These are phyloP conservation scores for Heterobasidion occidentale DNA, from an alignment of 1,284 basidiomycete genomes.

Conservation along the genomic window DNA sequence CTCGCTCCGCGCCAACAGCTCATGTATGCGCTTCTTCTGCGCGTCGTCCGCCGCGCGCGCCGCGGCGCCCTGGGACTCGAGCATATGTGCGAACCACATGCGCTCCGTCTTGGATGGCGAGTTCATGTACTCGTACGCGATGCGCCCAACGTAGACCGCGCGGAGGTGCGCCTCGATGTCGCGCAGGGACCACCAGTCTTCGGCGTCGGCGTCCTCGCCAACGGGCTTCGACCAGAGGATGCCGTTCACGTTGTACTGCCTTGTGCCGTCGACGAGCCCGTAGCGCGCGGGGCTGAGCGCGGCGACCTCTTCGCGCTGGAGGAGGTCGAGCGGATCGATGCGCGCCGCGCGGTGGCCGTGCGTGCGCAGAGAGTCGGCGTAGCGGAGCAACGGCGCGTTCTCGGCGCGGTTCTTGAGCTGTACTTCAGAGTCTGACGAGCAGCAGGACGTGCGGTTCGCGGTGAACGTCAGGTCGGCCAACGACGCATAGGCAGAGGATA, in stretches of 20 bases:
- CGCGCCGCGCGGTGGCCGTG: conserved; percentile 76
- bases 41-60: conserved; percentile 15
- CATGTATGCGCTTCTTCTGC: conserved; percentile 53
- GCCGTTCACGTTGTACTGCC: conserved; percentile 68
- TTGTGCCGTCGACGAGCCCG: conserved; percentile 48
- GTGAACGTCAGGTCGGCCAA: neutral
- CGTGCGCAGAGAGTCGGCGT: conserved; percentile 78
- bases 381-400: conserved; percentile 78
- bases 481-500: conserved; percentile 9
- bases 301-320: conserved; percentile 77
- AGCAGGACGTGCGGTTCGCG: neutral
- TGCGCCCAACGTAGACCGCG: conserved; percentile 69
- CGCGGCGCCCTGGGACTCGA: conserved; percentile 37
- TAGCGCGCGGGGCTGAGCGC: conserved; percentile 78
- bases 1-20: conserved; percentile 68
- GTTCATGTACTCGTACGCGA: conserved; percentile 90
- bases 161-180: conserved; percentile 68
- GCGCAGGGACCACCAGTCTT: conserved; percentile 61
- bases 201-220: conserved; percentile 31
- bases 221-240: conserved; percentile 67
- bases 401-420: conserved; percentile 70
- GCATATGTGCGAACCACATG: conserved; percentile 78
- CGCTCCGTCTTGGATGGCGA: conserved; percentile 74
- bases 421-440: conserved; percentile 51
- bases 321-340: conserved; percentile 82